phyloP scores from a whole-genome alignment of 2,329 filamentous ascomycete species.

The Phialemoniopsis sp. region DNA sequence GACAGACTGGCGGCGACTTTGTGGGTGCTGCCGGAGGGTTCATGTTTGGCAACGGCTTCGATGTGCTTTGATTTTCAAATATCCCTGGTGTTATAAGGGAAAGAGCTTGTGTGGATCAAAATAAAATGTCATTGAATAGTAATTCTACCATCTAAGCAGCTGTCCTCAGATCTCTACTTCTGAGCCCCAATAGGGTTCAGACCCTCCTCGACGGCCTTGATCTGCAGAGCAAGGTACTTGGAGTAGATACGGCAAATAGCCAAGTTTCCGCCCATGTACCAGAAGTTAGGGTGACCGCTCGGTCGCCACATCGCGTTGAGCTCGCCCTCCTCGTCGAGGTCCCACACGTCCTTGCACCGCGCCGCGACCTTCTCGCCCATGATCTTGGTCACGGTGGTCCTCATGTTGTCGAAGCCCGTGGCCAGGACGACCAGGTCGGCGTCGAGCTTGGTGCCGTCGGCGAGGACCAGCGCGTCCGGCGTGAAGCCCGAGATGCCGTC shows the following conservation, averaged over 20 bases:
- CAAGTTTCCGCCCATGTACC: slow-evolving; percentile 61
- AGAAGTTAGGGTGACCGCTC: slow-evolving; percentile 58
- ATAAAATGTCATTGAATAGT: too few species aligned
- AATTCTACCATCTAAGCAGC: too few species aligned
- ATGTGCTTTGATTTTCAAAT: too few species aligned
- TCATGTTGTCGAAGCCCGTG: slow-evolving; percentile 60
- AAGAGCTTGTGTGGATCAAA: too few species aligned
- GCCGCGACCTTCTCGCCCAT: slow-evolving; percentile 61
- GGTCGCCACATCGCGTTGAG: slow-evolving; percentile 51
- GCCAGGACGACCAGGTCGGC: slow-evolving; percentile 53
- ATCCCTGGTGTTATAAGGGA: too few species aligned
- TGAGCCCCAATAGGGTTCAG: too few species aligned
- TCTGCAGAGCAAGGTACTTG: slow-evolving; percentile 43
- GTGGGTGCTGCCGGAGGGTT: too few species aligned
- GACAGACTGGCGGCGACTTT: too few species aligned
- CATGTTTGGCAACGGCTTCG: too few species aligned
- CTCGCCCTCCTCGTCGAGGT: slow-evolving; percentile 51
- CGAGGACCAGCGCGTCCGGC: slow-evolving; percentile 28
- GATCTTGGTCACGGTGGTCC: slow-evolving; percentile 51
- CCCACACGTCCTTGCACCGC: slow-evolving; percentile 54
- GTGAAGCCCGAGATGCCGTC: slow-evolving; percentile 41
- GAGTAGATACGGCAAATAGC: slow-evolving; percentile 58
- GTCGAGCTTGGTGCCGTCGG: slow-evolving; percentile 41
- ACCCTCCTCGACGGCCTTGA: slow-evolving; percentile 34
- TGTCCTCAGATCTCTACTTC: too few species aligned